Base-by-base conservation (phyloP, 1,284 basidiomycete species). In the Ustilago bromivora region DNA sequence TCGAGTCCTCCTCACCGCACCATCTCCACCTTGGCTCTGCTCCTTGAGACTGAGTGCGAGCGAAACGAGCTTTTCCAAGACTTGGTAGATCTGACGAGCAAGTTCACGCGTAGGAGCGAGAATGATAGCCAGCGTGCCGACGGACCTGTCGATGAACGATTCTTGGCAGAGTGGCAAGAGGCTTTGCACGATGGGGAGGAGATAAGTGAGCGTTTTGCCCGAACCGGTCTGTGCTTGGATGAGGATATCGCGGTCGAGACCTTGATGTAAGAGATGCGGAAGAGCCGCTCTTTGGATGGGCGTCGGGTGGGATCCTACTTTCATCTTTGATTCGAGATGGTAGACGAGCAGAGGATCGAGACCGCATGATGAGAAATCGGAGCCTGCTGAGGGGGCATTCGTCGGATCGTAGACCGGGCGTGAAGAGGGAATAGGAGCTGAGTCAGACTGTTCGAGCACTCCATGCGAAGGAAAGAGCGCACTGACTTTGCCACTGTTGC, bases 171-270 rank as follows among this genome's bases (percentile, higher is more conserved):
- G 89, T 0, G 95, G 94, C 34, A 99, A 90, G 49, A 97, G 91
- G 84, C 96, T 94, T 81, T 99, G 95, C 46, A 99, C 90, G 85
- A 99, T 95, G 19, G 97, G 97, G 4, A 99, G 90, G 17, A 99
- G 90, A 88, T 94, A 99, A 3, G 96, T 91, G 28, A 99, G 88
- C 0, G 96, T 99, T 88, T 99, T 99, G 80, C 97, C 97, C 0
- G 96, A 98, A 69, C 97, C 97, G 0, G 97, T 99, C 86, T 99
- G 96, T 5, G 95, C 94, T 85, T 98, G 96, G 61, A 99, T 93
- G 85, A 99, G 95, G 15, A 94, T 91, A 86, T 99, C 97, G 64
- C 93, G 89, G 87, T 87, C 54, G 12, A 74, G 87, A 80, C 61
- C 13, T 40, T 56, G 51, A 34, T 81, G 66, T 2, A 95, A 88